Evolutionary conservation across 1,139 yeast genomes (phyloP).

Genomic region (Suhomyces chickasaworum): DNA sequence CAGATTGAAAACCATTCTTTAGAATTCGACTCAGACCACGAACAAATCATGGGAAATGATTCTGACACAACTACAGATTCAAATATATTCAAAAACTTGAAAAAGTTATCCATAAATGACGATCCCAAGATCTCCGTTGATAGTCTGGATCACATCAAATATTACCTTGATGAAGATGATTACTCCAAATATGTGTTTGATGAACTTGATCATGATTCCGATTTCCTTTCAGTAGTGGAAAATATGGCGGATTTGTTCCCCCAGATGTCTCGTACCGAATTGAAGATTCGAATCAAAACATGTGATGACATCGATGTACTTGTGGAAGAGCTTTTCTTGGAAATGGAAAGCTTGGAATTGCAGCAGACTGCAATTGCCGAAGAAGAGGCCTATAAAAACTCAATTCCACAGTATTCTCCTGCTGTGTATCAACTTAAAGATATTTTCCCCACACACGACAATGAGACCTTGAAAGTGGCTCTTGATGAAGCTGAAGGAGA

Average conservation of each 20-base stretch:
- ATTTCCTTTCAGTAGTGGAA: slow-evolving; percentile 23
- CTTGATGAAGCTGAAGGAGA: slow-evolving; percentile 22
- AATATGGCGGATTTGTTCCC: slow-evolving; percentile 34
- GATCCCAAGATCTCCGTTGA: not conserved
- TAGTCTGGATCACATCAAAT: not conserved
- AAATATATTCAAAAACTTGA: not conserved
- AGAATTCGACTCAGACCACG: not conserved
- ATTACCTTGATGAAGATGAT: slow-evolving; percentile 15
- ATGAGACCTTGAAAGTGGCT: slow-evolving; percentile 18
- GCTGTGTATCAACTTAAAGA: slow-evolving; percentile 22
- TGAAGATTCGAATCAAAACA: slow-evolving; percentile 25
- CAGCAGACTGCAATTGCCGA: slow-evolving; percentile 11
- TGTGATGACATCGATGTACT: slow-evolving; percentile 24
- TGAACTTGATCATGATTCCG: slow-evolving; percentile 20
- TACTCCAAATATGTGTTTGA: slow-evolving; percentile 18
- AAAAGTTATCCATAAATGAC: not conserved
- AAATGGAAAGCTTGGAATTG: slow-evolving; percentile 19
- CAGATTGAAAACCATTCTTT: not conserved
- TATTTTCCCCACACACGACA: slow-evolving; percentile 26
- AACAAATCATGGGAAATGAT: not conserved
- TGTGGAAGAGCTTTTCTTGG: slow-evolving; percentile 25
- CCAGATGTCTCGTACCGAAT: slow-evolving; percentile 27
- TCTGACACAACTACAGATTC: not conserved
- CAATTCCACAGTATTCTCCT: slow-evolving; percentile 10
- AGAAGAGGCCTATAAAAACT: not conserved